phyloP scores from a whole-genome alignment of 768 basidiomycete species.

The Dictyophora rubrovolvata region DNA sequence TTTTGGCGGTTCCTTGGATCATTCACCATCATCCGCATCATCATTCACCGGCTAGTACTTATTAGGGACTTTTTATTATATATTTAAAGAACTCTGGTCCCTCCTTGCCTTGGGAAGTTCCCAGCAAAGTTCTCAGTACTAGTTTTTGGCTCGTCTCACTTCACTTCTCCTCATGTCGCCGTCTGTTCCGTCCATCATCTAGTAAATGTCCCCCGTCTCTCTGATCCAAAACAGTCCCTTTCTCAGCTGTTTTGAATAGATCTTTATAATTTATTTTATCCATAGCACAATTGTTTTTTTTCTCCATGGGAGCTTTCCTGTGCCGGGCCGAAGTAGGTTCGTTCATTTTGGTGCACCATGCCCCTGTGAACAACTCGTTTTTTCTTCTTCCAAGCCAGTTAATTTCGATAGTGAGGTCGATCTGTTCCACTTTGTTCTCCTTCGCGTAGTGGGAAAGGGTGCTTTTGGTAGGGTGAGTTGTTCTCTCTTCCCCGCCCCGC shows the following conservation, averaged over 20 bases:
- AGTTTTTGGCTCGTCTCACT: neutral
- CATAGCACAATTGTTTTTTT: slow-evolving; percentile 10
- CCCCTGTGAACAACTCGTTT: neutral
- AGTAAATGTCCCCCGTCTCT: neutral
- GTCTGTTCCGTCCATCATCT: neutral
- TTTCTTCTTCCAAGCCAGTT: slow-evolving; percentile 51
- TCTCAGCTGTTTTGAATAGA: too few relatives aligned
- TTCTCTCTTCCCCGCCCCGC: neutral
- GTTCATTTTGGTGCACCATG: neutral
- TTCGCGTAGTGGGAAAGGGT: slow-evolving; percentile 93
- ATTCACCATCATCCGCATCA: neutral
- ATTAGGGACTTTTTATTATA: too few relatives aligned
- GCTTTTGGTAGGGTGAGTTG: slow-evolving; percentile 88
- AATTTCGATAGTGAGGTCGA: slow-evolving; percentile 94
- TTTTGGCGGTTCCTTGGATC: neutral
- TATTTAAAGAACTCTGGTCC: too few relatives aligned
- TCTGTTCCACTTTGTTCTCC: slow-evolving; percentile 91
- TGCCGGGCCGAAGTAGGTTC: slow-evolving; percentile 65
- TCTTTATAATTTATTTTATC: neutral
- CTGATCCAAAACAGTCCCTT: neutral
- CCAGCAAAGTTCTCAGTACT: too few relatives aligned
- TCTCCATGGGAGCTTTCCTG: slow-evolving; percentile 70
- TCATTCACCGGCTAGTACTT: neutral
- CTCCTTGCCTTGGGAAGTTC: too few relatives aligned
- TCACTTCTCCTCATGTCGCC: neutral